These are phyloP conservation scores for Potentilla sterilis DNA, from an alignment of 306 rosid species.

Conservation along the genomic window DNA sequence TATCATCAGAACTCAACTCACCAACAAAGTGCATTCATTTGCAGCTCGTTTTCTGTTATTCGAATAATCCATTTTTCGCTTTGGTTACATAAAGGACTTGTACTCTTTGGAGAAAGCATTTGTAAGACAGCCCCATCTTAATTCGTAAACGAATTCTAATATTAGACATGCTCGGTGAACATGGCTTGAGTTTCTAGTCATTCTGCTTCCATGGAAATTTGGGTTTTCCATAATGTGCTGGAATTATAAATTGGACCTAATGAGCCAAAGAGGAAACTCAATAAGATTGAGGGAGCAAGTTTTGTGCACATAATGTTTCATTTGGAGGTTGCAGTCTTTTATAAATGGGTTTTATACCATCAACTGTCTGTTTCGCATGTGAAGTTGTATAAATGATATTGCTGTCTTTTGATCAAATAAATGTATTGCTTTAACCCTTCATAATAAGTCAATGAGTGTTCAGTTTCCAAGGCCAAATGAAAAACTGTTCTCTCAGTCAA, in stretches of 20 bases:
- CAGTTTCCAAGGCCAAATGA: neutral
- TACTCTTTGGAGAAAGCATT: neutral
- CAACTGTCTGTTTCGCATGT: neutral
- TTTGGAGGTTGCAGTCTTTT: neutral
- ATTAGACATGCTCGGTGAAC: neutral
- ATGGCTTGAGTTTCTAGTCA: neutral
- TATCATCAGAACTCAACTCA: neutral
- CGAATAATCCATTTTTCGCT: neutral
- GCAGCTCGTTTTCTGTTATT: neutral
- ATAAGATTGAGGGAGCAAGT: neutral
- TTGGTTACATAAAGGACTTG: neutral
- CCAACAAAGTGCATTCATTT: neutral
- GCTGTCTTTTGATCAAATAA: neutral
- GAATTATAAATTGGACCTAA: neutral
- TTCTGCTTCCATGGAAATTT: slow-evolving; percentile 1
- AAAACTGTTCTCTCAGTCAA: neutral
- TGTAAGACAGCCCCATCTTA: neutral
- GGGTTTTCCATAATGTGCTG: neutral
- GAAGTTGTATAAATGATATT: neutral
- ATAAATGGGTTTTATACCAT: neutral
- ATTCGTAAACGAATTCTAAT: neutral
- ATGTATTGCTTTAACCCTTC: neutral
- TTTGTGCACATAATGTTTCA: neutral
- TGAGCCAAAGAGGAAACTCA: neutral
- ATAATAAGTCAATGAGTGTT: neutral